phyloP scores from a whole-genome alignment of 495 filamentous ascomycete genomes.

The Apiosordaria backusii region DNA sequence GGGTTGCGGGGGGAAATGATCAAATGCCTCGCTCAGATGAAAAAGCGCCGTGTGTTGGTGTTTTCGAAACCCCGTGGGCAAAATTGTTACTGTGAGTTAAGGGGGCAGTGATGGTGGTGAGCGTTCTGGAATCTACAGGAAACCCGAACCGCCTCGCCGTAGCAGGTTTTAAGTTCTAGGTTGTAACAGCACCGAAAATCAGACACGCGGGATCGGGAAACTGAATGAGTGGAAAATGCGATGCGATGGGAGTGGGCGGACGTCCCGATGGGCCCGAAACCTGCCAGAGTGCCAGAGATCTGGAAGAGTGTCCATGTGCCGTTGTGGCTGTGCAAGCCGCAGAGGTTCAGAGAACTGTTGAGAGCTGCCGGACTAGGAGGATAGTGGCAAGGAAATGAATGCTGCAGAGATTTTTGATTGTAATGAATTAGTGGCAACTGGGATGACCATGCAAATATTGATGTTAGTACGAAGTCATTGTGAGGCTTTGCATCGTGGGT shows the following conservation, averaged over 20 bases:
- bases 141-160: not conserved
- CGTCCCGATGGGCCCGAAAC: conserved; percentile 1
- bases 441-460: not conserved
- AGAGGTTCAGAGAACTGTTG: not conserved
- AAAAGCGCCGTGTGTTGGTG: not conserved
- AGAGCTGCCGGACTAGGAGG: not conserved
- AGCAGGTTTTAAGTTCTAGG: not conserved
- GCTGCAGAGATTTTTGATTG: not conserved
- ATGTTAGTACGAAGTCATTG: too few relatives aligned
- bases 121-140: not conserved
- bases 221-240: not conserved
- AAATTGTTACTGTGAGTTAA: not conserved
- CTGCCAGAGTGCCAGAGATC: not conserved
- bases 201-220: not conserved
- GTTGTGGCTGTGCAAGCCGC: not conserved
- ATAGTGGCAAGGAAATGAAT: conserved; percentile 1
- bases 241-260: not conserved
- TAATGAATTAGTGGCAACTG: not conserved
- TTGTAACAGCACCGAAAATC: not conserved
- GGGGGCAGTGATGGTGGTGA: not conserved
- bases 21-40: not conserved
- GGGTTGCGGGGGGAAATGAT: not conserved
- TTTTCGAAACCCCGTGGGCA: too few relatives aligned
- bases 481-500: conserved; percentile 7
- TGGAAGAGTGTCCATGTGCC: not conserved